Percentiles rank a stretch among this genome's conserved stretches.
Conservation (phyloP, 2,329 filamentous ascomycete species). For the Cytospora piceae region DNA sequence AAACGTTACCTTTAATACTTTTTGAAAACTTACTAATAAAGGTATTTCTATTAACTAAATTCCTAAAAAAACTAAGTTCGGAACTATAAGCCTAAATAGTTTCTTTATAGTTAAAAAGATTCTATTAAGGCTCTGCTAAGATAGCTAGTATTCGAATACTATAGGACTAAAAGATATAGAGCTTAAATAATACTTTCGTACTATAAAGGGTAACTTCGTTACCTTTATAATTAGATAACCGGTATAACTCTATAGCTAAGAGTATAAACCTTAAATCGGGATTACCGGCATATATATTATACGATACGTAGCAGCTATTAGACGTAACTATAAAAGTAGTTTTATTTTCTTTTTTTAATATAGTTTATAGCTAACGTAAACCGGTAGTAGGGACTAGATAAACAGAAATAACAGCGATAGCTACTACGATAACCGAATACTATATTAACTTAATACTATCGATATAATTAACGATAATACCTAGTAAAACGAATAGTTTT, state of each 20-base stretch:
- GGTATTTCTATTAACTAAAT: background rate
- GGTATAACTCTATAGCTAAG: background rate
- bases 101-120: background rate
- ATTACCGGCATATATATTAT: background rate
- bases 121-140: background rate
- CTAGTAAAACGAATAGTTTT: background rate
- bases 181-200: background rate
- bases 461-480: background rate
- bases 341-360: background rate
- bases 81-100: background rate
- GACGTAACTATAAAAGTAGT: background rate
- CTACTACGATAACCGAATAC: background rate
- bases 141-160: background rate
- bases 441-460: slow-evolving; percentile 2
- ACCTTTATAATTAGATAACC: background rate
- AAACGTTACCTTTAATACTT: background rate
- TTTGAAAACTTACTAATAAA: no score
- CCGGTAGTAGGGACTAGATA: background rate
- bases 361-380: background rate
- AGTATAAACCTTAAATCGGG: background rate
- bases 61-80: background rate
- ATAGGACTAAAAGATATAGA: background rate
- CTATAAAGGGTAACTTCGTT: background rate
- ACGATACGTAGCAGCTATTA: background rate
- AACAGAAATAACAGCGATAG: background rate